Conservation (phyloP, 495 filamentous ascomycete species). For the Hypoxylon crocopeplum region DNA sequence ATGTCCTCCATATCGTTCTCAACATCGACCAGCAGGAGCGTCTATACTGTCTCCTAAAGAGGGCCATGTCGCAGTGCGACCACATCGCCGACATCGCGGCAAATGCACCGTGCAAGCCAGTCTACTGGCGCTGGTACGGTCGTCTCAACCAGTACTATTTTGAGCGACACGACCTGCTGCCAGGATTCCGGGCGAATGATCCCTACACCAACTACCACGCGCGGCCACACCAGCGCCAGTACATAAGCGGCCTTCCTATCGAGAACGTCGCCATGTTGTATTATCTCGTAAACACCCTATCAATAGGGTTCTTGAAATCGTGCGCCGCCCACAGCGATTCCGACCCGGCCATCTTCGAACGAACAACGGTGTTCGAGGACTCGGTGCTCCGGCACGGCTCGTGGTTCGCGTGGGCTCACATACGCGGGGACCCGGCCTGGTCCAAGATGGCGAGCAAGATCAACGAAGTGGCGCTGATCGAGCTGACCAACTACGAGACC, state of each 20-base stretch:
- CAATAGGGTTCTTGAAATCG: background rate
- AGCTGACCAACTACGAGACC: slow-evolving; percentile 10
- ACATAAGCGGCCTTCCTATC: slow-evolving; percentile 22
- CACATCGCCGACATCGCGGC: slow-evolving; percentile 27
- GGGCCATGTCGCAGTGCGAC: slow-evolving; percentile 25
- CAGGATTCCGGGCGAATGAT: slow-evolving; percentile 16
- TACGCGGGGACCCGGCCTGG: background rate
- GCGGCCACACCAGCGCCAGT: slow-evolving; percentile 23
- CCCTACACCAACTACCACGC: slow-evolving; percentile 30
- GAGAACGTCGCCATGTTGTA: slow-evolving; percentile 35
- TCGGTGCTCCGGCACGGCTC: slow-evolving; percentile 33
- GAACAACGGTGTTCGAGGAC: slow-evolving; percentile 18
- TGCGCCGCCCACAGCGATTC: background rate
- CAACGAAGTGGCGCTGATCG: background rate
- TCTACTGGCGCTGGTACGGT: background rate
- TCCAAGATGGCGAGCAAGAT: background rate
- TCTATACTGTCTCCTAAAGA: slow-evolving; percentile 11
- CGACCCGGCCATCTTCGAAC: slow-evolving; percentile 1
- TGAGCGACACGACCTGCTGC: background rate
- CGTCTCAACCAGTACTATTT: background rate
- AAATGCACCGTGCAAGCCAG: slow-evolving; percentile 1
- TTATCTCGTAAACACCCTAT: slow-evolving; percentile 13
- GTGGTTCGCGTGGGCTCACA: slow-evolving; percentile 25
- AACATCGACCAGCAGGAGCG: background rate
- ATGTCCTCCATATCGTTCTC: background rate